These are phyloP conservation scores for Westerdykella aurantiaca DNA, from an alignment of 2,329 filamentous ascomycete genomes.

Conservation along the genomic window DNA sequence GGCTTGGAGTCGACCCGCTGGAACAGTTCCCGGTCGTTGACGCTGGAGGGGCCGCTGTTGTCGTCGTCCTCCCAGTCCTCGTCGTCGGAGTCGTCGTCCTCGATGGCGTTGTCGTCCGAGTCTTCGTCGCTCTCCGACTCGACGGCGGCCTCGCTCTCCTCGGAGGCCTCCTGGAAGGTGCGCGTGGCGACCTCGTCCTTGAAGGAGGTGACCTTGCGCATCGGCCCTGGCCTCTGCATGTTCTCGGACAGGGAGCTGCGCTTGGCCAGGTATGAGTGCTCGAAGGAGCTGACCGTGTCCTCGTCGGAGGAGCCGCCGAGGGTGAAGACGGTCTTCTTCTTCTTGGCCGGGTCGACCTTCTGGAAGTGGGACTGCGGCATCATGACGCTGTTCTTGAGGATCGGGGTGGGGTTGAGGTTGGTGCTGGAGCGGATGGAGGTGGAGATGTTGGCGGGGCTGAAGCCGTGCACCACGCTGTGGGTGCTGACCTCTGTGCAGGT, in stretches of 20 bases:
- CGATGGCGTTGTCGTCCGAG: slow-evolving; percentile 54
- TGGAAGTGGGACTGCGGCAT: slow-evolving; percentile 25
- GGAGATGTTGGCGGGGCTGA: slow-evolving; percentile 69
- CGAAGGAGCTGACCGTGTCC: slow-evolving; percentile 73
- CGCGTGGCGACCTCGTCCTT: slow-evolving; percentile 67
- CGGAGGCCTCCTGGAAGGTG: slow-evolving; percentile 54
- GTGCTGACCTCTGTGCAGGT: slow-evolving; percentile 57
- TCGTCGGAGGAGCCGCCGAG: slow-evolving; percentile 79
- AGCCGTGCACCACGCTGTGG: slow-evolving; percentile 75
- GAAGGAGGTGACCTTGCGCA: slow-evolving; percentile 77
- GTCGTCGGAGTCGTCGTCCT: slow-evolving; percentile 46
- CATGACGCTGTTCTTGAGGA: slow-evolving; percentile 50
- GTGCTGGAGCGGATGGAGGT: slow-evolving; percentile 61
- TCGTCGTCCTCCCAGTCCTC: slow-evolving; percentile 59
- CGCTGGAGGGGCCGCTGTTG: slow-evolving; percentile 75
- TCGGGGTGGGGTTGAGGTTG: slow-evolving; percentile 53
- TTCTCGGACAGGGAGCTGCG: slow-evolving; percentile 53
- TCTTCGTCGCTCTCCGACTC: slow-evolving; percentile 55
- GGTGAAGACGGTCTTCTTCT: slow-evolving; percentile 64
- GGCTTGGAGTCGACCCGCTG: slow-evolving; percentile 83
- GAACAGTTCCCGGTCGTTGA: slow-evolving; percentile 76
- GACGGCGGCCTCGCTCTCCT: slow-evolving; percentile 54
- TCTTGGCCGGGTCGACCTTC: slow-evolving; percentile 47
- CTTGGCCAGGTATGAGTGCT: slow-evolving; percentile 47
- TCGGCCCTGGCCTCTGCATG: slow-evolving; percentile 43